Percentiles rank a stretch among this genome's conserved stretches.
These are phyloP conservation scores for Aurifilum marmelostoma DNA, from an alignment of 2,329 filamentous ascomycete genomes.

Conservation along the genomic window DNA sequence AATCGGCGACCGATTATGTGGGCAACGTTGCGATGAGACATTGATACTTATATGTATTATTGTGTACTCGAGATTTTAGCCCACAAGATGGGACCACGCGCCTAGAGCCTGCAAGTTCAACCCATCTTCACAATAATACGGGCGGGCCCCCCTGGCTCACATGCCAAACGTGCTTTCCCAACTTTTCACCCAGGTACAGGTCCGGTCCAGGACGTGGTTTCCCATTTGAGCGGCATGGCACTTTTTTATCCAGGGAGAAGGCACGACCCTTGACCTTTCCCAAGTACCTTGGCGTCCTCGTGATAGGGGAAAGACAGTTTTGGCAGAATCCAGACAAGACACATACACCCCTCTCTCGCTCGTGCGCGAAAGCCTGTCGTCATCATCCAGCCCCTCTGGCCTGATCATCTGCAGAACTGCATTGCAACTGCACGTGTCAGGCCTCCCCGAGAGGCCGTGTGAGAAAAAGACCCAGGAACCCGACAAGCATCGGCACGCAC, in stretches of 20 bases:
- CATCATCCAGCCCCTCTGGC: not conserved
- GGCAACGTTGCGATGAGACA: conserved; percentile 1
- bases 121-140: not conserved
- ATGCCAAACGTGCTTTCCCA: not conserved
- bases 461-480: too few species aligned
- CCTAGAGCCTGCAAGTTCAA: not conserved
- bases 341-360: not conserved
- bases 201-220: not conserved
- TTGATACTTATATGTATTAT: not conserved
- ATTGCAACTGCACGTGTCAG: not conserved
- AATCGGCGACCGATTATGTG: not conserved
- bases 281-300: not conserved
- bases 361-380: not conserved
- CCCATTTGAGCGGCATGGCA: not conserved
- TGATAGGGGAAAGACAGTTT: not conserved
- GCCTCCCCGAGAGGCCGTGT: not conserved
- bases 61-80: not conserved
- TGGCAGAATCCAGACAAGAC: not conserved
- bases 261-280: not conserved
- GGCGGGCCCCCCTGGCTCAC: not conserved
- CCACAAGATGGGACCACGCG: not conserved
- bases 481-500: not conserved
- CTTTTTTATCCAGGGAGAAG: not conserved
- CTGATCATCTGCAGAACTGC: conserved; percentile 3
- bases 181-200: not conserved